Conservation (phyloP, 768 basidiomycete genomes). For the Strobilomyces echinocephalus region DNA sequence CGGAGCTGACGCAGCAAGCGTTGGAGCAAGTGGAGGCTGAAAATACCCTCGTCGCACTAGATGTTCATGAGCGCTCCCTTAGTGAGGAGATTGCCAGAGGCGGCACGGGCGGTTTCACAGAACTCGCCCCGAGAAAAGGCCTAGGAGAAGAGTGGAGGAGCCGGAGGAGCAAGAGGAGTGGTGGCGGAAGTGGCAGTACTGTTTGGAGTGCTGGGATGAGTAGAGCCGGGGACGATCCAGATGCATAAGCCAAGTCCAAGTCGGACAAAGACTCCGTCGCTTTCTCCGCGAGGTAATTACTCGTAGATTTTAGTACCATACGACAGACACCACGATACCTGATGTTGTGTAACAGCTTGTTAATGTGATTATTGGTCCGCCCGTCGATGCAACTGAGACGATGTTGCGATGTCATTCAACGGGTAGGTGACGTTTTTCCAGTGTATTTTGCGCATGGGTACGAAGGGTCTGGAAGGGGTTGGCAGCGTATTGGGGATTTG, state of each 20-base stretch:
- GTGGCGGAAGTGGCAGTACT: conserved; percentile 68
- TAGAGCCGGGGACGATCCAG: conserved; percentile 47
- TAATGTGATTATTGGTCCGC: conserved; percentile 11
- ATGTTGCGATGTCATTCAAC: not conserved
- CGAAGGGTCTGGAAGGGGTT: conserved; percentile 79
- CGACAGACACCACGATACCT: conserved; percentile 17
- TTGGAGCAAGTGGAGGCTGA: conserved; percentile 77
- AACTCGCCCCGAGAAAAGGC: conserved; percentile 50
- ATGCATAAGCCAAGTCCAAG: conserved; percentile 21
- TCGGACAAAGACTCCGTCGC: not conserved
- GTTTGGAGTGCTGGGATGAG: conserved; percentile 87
- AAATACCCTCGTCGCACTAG: conserved; percentile 69
- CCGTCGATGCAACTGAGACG: not conserved
- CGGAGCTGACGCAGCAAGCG: conserved; percentile 66
- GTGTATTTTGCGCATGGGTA: conserved; percentile 73
- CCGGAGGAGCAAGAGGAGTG: conserved; percentile 44
- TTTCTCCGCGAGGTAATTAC: conserved; percentile 10
- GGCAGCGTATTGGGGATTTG: conserved; percentile 57
- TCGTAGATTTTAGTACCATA: conserved; percentile 22
- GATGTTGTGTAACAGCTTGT: conserved; percentile 18
- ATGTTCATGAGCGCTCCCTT: conserved; percentile 69
- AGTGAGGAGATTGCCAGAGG: conserved; percentile 77
- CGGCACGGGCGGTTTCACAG: conserved; percentile 70
- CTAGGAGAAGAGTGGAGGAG: conserved; percentile 52
- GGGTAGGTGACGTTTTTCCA: conserved; percentile 44